Evolutionary conservation across 805 yeast species (phyloP).

Genomic region (Kluyveromyces nonfermentans): DNA sequence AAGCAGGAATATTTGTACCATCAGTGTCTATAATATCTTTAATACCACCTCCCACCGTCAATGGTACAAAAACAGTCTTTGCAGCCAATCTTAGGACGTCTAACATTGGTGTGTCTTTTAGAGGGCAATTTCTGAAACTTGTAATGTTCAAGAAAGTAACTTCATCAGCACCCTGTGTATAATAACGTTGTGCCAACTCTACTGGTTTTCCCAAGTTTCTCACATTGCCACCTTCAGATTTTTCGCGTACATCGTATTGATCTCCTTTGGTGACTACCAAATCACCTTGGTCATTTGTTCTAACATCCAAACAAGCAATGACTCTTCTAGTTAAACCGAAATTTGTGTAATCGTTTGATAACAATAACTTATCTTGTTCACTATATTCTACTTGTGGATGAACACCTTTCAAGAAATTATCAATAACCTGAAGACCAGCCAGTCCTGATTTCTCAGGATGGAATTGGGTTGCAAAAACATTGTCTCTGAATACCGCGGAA

Average conservation of each 20-base stretch:
- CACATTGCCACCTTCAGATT: conserved; percentile 50
- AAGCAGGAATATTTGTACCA: conserved; percentile 71
- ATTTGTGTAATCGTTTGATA: conserved; percentile 33
- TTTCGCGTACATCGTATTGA: conserved; percentile 93
- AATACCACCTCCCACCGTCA: conserved; percentile 98
- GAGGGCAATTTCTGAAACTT: conserved; percentile 89
- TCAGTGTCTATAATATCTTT: conserved; percentile 82
- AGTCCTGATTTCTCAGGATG: conserved; percentile 98
- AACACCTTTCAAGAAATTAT: conserved; percentile 50
- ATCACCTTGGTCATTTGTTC: conserved; percentile 90
- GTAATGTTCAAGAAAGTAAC: conserved; percentile 92
- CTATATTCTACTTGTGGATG: conserved; percentile 17
- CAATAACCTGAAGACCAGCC: conserved; percentile 75
- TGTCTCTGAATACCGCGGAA: conserved; percentile 70
- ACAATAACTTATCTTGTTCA: conserved; percentile 11
- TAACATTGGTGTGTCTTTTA: conserved; percentile 90
- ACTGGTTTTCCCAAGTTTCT: conserved; percentile 96
- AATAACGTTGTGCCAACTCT: conserved; percentile 82
- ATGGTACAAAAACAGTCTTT: conserved; percentile 86
- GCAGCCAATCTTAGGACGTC: conserved; percentile 79
- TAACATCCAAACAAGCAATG: conserved; percentile 95
- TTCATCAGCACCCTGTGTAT: conserved; percentile 94
- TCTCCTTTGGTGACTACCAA: conserved; percentile 98
- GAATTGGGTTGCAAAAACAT: conserved; percentile 91
- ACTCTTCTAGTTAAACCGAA: conserved; percentile 79